A percentile compares a stretch with the other conserved stretches of the same genome.
phyloP scores from a whole-genome alignment of 1,284 basidiomycete species.

The Leccinum solheimii region DNA sequence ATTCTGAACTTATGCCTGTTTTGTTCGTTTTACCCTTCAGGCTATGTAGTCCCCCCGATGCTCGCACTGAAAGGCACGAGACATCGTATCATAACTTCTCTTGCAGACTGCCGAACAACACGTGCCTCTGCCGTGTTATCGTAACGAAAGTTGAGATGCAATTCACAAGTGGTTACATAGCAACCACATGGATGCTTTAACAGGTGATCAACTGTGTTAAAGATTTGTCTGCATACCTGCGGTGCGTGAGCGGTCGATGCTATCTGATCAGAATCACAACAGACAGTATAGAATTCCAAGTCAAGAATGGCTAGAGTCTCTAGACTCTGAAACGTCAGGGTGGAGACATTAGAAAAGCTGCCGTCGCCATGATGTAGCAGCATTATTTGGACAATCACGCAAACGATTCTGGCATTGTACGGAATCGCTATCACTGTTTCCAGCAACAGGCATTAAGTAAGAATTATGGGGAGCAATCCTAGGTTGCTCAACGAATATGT shows the following conservation, averaged over 20 bases:
- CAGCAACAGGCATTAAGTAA: too few species aligned
- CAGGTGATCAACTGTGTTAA: background rate
- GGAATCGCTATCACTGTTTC: too few species aligned
- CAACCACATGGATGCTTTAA: background rate
- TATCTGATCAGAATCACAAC: background rate
- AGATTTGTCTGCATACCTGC: background rate
- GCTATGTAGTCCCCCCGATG: too few species aligned
- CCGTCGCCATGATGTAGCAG: background rate
- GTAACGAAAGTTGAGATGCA: too few species aligned
- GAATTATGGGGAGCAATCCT: too few species aligned
- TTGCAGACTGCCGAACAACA: background rate
- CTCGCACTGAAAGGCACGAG: background rate
- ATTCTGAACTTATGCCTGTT: too few species aligned
- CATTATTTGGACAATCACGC: background rate
- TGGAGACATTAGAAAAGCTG: background rate
- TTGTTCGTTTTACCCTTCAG: too few species aligned
- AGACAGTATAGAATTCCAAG: background rate
- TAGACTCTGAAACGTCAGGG: too few species aligned
- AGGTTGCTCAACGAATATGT: too few species aligned
- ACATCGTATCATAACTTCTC: background rate
- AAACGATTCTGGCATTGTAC: too few species aligned
- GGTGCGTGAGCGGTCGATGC: background rate
- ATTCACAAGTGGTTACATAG: too few species aligned
- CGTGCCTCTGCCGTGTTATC: background rate
- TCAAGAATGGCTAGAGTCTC: background rate